A percentile compares a stretch with the other conserved stretches of the same genome.
These are phyloP conservation scores for Cucumis variabilis DNA, from an alignment of 331 rosid species.

Conservation along the genomic window DNA sequence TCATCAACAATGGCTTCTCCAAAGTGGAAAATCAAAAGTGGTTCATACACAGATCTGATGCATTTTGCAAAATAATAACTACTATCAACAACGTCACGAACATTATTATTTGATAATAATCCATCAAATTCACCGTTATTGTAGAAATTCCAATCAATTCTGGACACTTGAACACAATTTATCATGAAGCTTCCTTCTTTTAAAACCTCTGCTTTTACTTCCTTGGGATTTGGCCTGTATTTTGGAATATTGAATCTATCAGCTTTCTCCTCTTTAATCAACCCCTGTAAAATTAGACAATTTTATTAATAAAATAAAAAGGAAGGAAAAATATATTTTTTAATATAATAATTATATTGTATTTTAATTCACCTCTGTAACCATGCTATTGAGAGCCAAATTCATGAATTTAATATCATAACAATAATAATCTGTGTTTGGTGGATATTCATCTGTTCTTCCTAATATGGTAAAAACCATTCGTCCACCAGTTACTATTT, in stretches of 20 bases:
- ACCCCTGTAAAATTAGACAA: conserved; percentile 37
- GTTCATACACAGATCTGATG: conserved; percentile 49
- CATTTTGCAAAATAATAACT: conserved; percentile 44
- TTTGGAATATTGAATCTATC: conserved; percentile 59
- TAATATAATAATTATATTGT: neutral
- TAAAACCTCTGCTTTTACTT: conserved; percentile 48
- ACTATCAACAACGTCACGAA: conserved; percentile 14
- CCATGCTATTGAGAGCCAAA: conserved; percentile 54
- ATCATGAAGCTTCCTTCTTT: conserved; percentile 61
- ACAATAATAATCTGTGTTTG: conserved; percentile 51
- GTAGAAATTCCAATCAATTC: conserved; percentile 47
- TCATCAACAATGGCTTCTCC: conserved; percentile 50
- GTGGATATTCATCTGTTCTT: conserved; percentile 53
- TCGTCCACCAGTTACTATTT: conserved; percentile 54
- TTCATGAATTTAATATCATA: conserved; percentile 64
- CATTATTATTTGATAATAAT: neutral
- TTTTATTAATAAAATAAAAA: no score
- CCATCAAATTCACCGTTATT: conserved; percentile 28
- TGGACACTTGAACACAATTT: conserved; percentile 29
- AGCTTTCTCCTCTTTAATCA: conserved; percentile 45
- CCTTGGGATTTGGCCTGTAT: conserved; percentile 52
- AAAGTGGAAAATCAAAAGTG: conserved; percentile 42
- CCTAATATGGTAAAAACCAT: conserved; percentile 62
- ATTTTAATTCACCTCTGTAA: conserved; percentile 40
- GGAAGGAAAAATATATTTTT: no score